These are phyloP conservation scores for Mycena sanguinolenta DNA, from an alignment of 768 basidiomycete genomes.

Conservation along the genomic window DNA sequence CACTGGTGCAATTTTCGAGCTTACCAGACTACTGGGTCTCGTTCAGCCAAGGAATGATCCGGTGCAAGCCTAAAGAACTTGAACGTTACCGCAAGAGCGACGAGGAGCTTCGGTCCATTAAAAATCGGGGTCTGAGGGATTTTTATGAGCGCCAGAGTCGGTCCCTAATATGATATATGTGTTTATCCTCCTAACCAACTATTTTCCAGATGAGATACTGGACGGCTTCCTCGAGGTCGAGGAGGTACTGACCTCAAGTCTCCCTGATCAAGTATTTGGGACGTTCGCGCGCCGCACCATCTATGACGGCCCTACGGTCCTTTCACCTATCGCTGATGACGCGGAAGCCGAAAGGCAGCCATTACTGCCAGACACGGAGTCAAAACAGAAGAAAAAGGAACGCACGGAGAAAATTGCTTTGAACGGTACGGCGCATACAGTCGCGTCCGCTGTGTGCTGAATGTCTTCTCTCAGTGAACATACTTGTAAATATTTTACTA, in stretches of 20 bases:
- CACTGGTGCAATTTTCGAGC: neutral
- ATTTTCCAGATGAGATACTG: conserved; percentile 32
- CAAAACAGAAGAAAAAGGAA: conserved; percentile 27
- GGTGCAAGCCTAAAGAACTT: conserved; percentile 27
- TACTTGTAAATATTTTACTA: conserved; percentile 33
- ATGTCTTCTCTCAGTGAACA: conserved; percentile 26
- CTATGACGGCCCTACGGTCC: conserved; percentile 10
- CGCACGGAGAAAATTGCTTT: conserved; percentile 35
- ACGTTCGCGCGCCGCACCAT: conserved; percentile 24
- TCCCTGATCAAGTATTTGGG: conserved; percentile 27
- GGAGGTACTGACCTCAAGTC: conserved; percentile 28
- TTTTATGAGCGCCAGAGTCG: conserved; percentile 35
- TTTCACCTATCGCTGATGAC: conserved; percentile 15
- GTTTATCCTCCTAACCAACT: neutral
- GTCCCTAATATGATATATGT: neutral
- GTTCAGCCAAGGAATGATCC: conserved; percentile 35
- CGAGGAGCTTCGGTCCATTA: conserved; percentile 24
- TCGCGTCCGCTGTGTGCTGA: neutral
- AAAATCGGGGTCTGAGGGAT: conserved; percentile 21
- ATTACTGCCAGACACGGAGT: conserved; percentile 21
- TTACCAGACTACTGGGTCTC: conserved; percentile 27
- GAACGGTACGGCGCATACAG: conserved; percentile 25
- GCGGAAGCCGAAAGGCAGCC: conserved; percentile 33
- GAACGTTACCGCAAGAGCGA: conserved; percentile 30
- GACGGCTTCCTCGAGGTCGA: conserved; percentile 35